Percentiles rank a stretch among this genome's conserved stretches.
Evolutionary conservation across 768 basidiomycete species (phyloP).

Genomic region (Atractiella rhizophila): DNA sequence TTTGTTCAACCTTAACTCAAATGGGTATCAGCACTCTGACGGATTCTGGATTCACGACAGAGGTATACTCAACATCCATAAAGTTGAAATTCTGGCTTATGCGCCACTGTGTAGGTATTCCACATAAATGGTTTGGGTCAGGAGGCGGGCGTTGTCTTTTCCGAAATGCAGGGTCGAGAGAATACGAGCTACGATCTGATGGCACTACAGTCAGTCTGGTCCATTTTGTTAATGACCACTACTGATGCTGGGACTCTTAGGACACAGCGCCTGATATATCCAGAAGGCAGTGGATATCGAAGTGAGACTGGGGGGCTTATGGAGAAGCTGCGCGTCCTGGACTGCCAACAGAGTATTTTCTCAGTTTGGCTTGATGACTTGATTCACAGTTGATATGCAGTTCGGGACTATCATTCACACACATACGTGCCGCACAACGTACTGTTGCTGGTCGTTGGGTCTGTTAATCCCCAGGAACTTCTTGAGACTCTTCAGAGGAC

Average conservation of each 20-base stretch:
- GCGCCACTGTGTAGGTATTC: no score
- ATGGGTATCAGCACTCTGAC: constrained; percentile 51
- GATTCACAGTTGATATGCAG: constrained; percentile 29
- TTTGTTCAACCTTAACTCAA: no score
- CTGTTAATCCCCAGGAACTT: constrained; percentile 48
- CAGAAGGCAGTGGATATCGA: constrained; percentile 58
- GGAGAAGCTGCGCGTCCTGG: constrained; percentile 62
- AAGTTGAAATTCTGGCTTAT: no score
- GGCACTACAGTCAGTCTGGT: constrained; percentile 40
- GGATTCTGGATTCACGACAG: constrained; percentile 33
- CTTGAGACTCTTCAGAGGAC: constrained; percentile 55
- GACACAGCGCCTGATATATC: constrained; percentile 54
- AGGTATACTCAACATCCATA: no score
- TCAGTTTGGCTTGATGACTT: constrained; percentile 1
- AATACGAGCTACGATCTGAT: constrained; percentile 79
- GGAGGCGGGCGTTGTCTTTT: constrained; percentile 48
- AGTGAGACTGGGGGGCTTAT: constrained; percentile 94
- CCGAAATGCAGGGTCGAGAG: constrained; percentile 72
- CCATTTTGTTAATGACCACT: constrained; percentile 28
- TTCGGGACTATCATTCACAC: constrained; percentile 60
- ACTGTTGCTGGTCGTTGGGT: constrained; percentile 66
- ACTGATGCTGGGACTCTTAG: constrained; percentile 29
- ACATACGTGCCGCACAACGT: constrained; percentile 90
- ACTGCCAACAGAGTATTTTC: constrained; percentile 54
- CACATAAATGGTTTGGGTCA: constrained; percentile 64